phyloP scores from a whole-genome alignment of 257 asterid genomes.

The Penstemon eatonii region DNA sequence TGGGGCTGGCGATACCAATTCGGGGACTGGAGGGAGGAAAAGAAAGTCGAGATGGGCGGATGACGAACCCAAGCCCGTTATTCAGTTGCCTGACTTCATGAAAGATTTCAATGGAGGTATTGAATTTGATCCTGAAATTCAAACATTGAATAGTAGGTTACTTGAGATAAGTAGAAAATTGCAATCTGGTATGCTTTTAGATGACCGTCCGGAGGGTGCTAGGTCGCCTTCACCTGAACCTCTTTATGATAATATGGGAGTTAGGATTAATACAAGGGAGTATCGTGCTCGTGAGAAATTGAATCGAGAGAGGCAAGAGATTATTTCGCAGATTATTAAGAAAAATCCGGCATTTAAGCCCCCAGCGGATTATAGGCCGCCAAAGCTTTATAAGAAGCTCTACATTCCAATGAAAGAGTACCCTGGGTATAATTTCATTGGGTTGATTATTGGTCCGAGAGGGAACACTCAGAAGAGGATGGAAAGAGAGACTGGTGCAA shows the following conservation, averaged over 20 bases:
- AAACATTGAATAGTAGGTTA: constrained; percentile 75
- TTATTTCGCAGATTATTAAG: constrained; percentile 80
- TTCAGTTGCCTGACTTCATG: constrained; percentile 88
- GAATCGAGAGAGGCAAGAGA: constrained; percentile 89
- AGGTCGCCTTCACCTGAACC: constrained; percentile 99
- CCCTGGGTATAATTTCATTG: constrained; percentile 94
- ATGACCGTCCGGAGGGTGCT: constrained; percentile 88
- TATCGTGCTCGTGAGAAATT: constrained; percentile 86
- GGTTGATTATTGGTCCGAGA: constrained; percentile 89
- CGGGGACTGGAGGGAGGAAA: constrained; percentile 55
- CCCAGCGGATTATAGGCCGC: constrained; percentile 97
- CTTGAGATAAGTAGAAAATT: constrained; percentile 84
- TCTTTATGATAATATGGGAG: constrained; percentile 81
- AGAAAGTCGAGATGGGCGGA: constrained; percentile 95
- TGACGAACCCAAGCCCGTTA: constrained; percentile 56
- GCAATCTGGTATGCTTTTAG: constrained; percentile 84
- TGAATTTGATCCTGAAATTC: constrained; percentile 88
- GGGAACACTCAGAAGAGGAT: constrained; percentile 97
- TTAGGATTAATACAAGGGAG: constrained; percentile 90
- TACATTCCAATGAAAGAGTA: constrained; percentile 93
- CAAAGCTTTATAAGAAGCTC: constrained; percentile 87
- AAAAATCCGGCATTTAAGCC: constrained; percentile 94
- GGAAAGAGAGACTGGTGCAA: constrained; percentile 95
- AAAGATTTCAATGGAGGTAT: constrained; percentile 81
- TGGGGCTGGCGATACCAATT: constrained; percentile 41